Conservation (phyloP, 768 basidiomycete species). For the Boletus tomentosulus region DNA sequence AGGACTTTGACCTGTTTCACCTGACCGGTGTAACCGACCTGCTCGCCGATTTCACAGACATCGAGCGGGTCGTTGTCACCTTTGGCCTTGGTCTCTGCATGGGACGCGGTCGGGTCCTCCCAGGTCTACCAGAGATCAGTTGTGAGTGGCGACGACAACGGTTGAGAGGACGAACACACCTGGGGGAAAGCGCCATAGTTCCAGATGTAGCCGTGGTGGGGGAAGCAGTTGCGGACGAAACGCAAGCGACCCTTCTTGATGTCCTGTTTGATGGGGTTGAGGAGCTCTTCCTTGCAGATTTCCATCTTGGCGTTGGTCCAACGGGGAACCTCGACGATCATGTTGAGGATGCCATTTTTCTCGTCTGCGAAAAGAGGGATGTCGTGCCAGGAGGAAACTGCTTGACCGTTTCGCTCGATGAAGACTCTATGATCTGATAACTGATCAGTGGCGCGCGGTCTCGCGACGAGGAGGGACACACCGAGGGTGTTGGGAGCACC, state of each 20-base stretch:
- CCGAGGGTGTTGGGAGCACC: constrained; percentile 93
- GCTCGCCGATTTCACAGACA: constrained; percentile 99
- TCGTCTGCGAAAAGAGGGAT: constrained; percentile 97
- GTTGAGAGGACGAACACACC: constrained; percentile 39
- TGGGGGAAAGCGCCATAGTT: constrained; percentile 99
- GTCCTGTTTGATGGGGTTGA: constrained; percentile 99
- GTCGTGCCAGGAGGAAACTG: constrained; percentile 90
- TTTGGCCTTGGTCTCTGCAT: constrained; percentile 97
- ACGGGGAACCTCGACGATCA: constrained; percentile 96
- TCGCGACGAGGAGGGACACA: constrained; percentile 33
- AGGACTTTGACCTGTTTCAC: constrained; percentile 99
- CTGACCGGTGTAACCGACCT: constrained; percentile 94
- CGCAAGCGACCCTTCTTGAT: constrained; percentile 95
- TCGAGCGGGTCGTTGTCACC: constrained; percentile 99
- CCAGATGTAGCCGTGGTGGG: constrained; percentile 99
- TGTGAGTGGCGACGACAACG: background rate
- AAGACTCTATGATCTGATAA: constrained; percentile 87
- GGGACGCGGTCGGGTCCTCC: constrained; percentile 86
- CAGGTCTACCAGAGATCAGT: constrained; percentile 65
- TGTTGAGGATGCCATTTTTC: constrained; percentile 94
- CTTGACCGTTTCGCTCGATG: constrained; percentile 85
- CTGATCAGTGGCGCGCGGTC: constrained; percentile 19
- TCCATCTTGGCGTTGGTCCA: constrained; percentile 99
- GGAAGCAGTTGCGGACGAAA: constrained; percentile 99
- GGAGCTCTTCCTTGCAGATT: constrained; percentile 95